phyloP scores from a whole-genome alignment of 2,329 filamentous ascomycete genomes.

The Rhytidhysteron rufulum region DNA sequence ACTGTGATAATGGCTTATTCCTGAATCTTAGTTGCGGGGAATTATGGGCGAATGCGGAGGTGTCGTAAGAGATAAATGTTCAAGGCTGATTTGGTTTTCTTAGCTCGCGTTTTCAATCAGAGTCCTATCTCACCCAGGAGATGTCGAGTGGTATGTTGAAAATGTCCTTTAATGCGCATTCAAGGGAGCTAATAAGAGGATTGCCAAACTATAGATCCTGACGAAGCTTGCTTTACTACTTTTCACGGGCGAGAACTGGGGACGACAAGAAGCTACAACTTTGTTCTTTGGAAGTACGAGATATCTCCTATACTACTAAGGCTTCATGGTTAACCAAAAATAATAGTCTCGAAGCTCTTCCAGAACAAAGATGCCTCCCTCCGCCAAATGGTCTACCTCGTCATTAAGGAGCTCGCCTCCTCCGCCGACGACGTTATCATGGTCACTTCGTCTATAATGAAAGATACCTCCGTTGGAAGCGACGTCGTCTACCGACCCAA shows the following conservation, averaged over 20 bases:
- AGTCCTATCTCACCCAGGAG: slow-evolving; percentile 93
- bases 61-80: no score
- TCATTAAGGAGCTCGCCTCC: slow-evolving; percentile 94
- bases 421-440: slow-evolving; percentile 99
- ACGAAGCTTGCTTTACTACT: slow-evolving; percentile 96
- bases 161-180: not conserved
- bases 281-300: slow-evolving; percentile 86
- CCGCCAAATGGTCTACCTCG: slow-evolving; percentile 97
- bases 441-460: slow-evolving; percentile 99
- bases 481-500: slow-evolving; percentile 88
- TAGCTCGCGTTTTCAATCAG: slow-evolving; percentile 95
- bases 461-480: slow-evolving; percentile 93
- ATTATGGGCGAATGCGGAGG: no score
- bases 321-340: slow-evolving; percentile 1
- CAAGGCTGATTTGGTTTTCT: not conserved
- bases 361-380: slow-evolving; percentile 98
- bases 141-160: slow-evolving; percentile 75
- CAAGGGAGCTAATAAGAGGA: no score
- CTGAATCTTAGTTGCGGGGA: slow-evolving; percentile 32
- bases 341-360: slow-evolving; percentile 80
- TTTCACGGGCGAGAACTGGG: slow-evolving; percentile 96
- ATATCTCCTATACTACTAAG: not conserved
- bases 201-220: slow-evolving; percentile 46
- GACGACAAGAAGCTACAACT: slow-evolving; percentile 92
- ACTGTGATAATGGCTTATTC: slow-evolving; percentile 21